Conservation (phyloP, 2,329 filamentous ascomycete species). For the Neophaeococcomyces mojaviensis region DNA sequence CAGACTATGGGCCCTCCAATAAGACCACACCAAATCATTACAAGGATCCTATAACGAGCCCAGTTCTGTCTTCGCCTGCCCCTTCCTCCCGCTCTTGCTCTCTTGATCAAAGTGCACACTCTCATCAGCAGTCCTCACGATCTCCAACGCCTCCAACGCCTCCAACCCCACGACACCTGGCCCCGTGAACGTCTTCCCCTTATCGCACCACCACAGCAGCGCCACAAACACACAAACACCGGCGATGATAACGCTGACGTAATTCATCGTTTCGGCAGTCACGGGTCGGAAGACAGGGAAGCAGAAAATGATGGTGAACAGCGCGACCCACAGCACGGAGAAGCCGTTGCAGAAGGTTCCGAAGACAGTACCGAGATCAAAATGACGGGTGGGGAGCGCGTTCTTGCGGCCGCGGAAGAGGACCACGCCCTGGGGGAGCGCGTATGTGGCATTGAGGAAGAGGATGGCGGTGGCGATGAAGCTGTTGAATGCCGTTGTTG, state of each 20-base stretch:
- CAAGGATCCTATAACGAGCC: no score
- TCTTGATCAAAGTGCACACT: no score
- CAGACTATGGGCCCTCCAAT: no score
- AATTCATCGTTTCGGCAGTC: conserved; percentile 30
- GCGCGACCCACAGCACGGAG: conserved; percentile 22
- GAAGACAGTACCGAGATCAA: background rate
- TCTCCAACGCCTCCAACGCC: no score
- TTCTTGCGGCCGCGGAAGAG: conserved; percentile 23
- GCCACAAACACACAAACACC: background rate
- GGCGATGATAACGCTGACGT: background rate
- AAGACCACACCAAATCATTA: no score
- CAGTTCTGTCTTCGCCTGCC: no score
- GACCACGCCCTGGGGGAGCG: conserved; percentile 25
- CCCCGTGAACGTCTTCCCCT: background rate
- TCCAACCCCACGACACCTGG: background rate
- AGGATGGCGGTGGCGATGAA: conserved; percentile 23
- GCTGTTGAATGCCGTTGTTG: conserved; percentile 21
- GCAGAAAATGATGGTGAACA: conserved; percentile 26
- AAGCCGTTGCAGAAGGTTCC: conserved; percentile 19
- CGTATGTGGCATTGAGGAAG: conserved; percentile 20
- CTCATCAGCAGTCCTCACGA: no score
- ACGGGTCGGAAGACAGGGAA: conserved; percentile 30
- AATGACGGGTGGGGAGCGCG: background rate
- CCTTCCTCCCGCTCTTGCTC: no score
- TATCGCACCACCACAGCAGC: background rate